Base-by-base conservation (phyloP, 192 early-diverging fungal species). In the Diversispora eburnea region DNA sequence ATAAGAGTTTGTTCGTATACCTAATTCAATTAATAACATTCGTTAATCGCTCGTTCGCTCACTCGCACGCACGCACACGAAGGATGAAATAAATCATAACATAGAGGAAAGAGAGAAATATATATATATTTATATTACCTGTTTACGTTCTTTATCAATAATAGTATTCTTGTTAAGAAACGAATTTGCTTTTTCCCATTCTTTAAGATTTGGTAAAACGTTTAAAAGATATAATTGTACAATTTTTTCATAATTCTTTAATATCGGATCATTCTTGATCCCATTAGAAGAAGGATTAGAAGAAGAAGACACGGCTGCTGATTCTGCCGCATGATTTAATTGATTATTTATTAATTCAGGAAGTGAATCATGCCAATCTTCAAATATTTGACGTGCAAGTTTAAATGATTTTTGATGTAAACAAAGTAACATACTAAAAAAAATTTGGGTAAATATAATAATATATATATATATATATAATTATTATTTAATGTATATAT, bases 141-240 rank as follows among this genome's bases (percentile, higher is more conserved):
- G 77, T 39, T 82, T 82, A 45, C 74, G 76, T 10, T 52, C 33
- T 3, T 77, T 75, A 19, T 78, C 70, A 25, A 82, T 69, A 42
- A 79, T 67, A 8, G 17, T 74, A 57, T 82, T 82, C 57, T 74
- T 75, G 62, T 70, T 41, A 67, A 82, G 64, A 59, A 82, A 82
- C n/a, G 71, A 64, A 20, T 43, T 60, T 3, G 81, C 81, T 67
- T 15, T 70, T 49, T 54, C 72, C 81, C 81, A 82, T 22, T 82
- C 81, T n/a, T 72, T 75, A 2, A 82, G 54, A 52, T 78, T 79
- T 57, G 81, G 71, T 25, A 82, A 56, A 8, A 79, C 78, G 72
- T 82, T 76, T 52, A 82, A 62, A 58, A 82, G 22, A 52, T 82
- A 82, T 13, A 82, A 49, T 15, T 82, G 78, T 13, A 82, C 76